phyloP scores from a whole-genome alignment of 1,284 basidiomycete species.

The Wolfiporia cocos region DNA sequence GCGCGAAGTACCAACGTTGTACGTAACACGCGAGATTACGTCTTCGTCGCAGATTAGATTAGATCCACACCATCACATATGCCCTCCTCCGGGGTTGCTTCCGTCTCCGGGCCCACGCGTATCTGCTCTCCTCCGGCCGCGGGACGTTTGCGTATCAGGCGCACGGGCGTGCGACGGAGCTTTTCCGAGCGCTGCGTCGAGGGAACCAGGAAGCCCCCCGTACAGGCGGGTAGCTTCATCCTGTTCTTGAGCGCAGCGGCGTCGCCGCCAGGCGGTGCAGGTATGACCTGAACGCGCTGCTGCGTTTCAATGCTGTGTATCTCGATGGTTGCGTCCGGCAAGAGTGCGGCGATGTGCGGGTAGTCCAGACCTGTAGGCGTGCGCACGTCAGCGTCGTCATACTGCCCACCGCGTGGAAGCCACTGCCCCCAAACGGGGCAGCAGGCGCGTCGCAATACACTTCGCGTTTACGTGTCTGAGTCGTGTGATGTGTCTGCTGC shows the following conservation, averaged over 20 bases:
- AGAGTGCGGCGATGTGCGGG: slow-evolving; percentile 72
- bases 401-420: too few relatives aligned
- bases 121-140: not conserved
- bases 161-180: slow-evolving; percentile 29
- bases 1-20: slow-evolving; percentile 1
- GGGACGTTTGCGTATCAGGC: slow-evolving; percentile 11
- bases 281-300: slow-evolving; percentile 64
- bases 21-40: slow-evolving; percentile 6
- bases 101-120: not conserved
- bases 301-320: slow-evolving; percentile 80
- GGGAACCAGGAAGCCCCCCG: slow-evolving; percentile 55
- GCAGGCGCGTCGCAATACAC: too few relatives aligned
- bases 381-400: slow-evolving; percentile 1
- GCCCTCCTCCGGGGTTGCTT: not conserved
- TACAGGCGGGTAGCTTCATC: slow-evolving; percentile 39
- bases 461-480: slow-evolving; percentile 3
- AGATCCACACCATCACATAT: slow-evolving; percentile 4
- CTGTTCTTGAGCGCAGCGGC: slow-evolving; percentile 17
- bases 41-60: slow-evolving; percentile 9
- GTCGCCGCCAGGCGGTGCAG: slow-evolving; percentile 34
- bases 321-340: slow-evolving; percentile 75
- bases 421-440: too few relatives aligned
- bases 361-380: slow-evolving; percentile 64
- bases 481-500: slow-evolving; percentile 2
- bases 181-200: slow-evolving; percentile 53